Conservation (phyloP, 371 early-diverging fungal genomes). For the Umbelopsis sp. region DNA sequence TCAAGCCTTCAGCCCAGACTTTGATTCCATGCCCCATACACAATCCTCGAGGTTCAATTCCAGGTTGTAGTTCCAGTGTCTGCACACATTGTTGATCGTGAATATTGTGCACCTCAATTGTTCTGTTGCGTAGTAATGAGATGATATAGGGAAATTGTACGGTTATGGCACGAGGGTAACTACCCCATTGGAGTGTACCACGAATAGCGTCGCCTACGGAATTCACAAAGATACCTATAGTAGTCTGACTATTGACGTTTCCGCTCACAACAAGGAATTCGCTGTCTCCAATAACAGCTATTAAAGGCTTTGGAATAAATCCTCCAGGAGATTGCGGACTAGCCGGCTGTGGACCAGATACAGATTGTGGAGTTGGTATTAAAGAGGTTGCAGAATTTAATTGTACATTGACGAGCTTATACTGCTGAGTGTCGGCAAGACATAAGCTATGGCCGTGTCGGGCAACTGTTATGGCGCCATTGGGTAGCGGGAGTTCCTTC, state of each 20-base stretch:
- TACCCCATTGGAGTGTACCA: constrained; percentile 80
- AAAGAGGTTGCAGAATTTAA: constrained; percentile 54
- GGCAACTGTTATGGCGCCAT: constrained; percentile 63
- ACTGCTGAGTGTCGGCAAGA: constrained; percentile 66
- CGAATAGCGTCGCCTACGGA: constrained; percentile 72
- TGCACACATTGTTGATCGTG: constrained; percentile 69
- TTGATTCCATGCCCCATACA: constrained; percentile 55
- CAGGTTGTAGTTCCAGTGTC: constrained; percentile 53
- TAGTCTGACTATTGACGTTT: constrained; percentile 40
- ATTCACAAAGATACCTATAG: constrained; percentile 79
- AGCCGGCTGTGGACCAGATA: constrained; percentile 30
- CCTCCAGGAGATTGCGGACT: constrained; percentile 45
- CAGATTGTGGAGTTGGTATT: constrained; percentile 60
- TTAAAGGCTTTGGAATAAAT: constrained; percentile 58
- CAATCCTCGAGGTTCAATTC: constrained; percentile 52
- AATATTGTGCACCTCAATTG: constrained; percentile 79
- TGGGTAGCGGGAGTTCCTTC: constrained; percentile 69
- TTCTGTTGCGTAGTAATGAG: constrained; percentile 69
- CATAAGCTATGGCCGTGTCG: constrained; percentile 60
- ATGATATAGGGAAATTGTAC: constrained; percentile 81
- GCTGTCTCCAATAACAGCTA: constrained; percentile 61
- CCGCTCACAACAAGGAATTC: constrained; percentile 80
- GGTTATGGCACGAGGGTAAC: constrained; percentile 68
- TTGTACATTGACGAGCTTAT: constrained; percentile 65
- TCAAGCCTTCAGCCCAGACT: constrained; percentile 50